These are phyloP conservation scores for Xylaria sp. DNA, from an alignment of 2,329 filamentous ascomycete species.

Conservation along the genomic window DNA sequence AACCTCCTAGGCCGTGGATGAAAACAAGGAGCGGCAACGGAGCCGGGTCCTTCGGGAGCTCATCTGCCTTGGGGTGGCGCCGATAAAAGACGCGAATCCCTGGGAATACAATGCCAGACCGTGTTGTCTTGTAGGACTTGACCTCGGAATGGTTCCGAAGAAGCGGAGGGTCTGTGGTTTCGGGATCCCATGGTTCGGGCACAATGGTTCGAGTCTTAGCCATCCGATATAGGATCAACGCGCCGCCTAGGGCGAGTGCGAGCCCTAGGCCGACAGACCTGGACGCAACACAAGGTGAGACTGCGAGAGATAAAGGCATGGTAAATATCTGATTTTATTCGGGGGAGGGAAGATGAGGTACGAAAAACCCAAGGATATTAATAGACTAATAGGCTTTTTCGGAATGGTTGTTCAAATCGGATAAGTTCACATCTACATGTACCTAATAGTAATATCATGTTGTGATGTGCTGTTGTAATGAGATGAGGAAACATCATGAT, in stretches of 20 bases:
- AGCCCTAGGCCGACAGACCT: constrained; percentile 38
- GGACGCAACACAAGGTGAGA: constrained; percentile 24
- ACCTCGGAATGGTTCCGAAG: constrained; percentile 79
- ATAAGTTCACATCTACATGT: constrained; percentile 22
- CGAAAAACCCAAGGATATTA: constrained; percentile 7
- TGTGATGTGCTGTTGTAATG: constrained; percentile 24
- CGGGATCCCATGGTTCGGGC: constrained; percentile 53
- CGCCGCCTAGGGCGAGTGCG: constrained; percentile 40
- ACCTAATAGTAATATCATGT: constrained; percentile 7
- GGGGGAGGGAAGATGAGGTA: constrained; percentile 3
- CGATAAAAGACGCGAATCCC: constrained; percentile 85
- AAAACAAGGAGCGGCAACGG: constrained; percentile 88
- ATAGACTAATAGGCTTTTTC: constrained; percentile 3
- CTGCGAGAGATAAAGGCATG: constrained; percentile 40
- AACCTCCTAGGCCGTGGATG: constrained; percentile 93
- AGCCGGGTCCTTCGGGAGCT: constrained; percentile 77
- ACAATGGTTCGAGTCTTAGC: constrained; percentile 40
- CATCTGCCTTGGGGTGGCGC: constrained; percentile 81
- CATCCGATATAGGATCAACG: constrained; percentile 42
- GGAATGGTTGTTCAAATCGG: constrained; percentile 13
- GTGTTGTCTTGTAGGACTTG: constrained; percentile 75
- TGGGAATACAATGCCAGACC: constrained; percentile 73
- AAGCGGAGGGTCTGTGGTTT: constrained; percentile 77
- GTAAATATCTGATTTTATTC: constrained; percentile 40
- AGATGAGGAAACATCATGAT: constrained; percentile 29